phyloP scores from a whole-genome alignment of 2,329 filamentous ascomycete genomes.

The Fusarium sp. region DNA sequence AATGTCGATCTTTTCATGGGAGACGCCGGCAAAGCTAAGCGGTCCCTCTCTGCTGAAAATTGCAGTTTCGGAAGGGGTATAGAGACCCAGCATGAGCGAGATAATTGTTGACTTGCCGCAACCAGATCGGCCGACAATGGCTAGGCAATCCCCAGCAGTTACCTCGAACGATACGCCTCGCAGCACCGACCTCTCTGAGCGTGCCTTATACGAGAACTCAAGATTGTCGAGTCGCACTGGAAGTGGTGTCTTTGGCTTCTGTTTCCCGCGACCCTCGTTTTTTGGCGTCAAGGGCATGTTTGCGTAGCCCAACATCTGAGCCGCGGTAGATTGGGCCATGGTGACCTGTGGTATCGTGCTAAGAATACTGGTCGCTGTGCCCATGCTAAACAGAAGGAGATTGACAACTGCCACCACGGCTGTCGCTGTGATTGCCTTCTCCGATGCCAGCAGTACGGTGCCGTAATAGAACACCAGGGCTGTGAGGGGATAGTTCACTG shows the following conservation, averaged over 20 bases:
- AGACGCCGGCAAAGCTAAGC: constrained; percentile 69
- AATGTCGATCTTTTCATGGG: constrained; percentile 72
- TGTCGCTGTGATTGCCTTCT: constrained; percentile 63
- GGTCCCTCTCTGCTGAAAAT: constrained; percentile 44
- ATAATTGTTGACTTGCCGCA: constrained; percentile 92
- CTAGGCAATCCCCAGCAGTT: constrained; percentile 73
- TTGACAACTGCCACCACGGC: constrained; percentile 81
- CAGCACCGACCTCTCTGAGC: constrained; percentile 67
- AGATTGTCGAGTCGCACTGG: constrained; percentile 67
- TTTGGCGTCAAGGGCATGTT: constrained; percentile 67
- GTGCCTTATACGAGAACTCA: constrained; percentile 78
- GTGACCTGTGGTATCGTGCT: constrained; percentile 85
- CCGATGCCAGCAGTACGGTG: constrained; percentile 69
- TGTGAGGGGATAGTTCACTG: constrained; percentile 76
- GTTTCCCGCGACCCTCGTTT: constrained; percentile 68
- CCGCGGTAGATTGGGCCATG: constrained; percentile 78
- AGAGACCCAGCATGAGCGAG: constrained; percentile 79
- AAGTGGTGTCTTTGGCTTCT: constrained; percentile 47
- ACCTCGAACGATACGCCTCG: constrained; percentile 76
- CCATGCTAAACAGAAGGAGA: constrained; percentile 85
- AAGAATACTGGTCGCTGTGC: constrained; percentile 77
- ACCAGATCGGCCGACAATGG: constrained; percentile 86
- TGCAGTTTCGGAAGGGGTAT: constrained; percentile 57
- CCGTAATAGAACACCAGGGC: constrained; percentile 90
- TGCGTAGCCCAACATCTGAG: constrained; percentile 78